Base-by-base conservation (phyloP, 108 stramenopile species). In the Cyclostephanos invisitatus region DNA sequence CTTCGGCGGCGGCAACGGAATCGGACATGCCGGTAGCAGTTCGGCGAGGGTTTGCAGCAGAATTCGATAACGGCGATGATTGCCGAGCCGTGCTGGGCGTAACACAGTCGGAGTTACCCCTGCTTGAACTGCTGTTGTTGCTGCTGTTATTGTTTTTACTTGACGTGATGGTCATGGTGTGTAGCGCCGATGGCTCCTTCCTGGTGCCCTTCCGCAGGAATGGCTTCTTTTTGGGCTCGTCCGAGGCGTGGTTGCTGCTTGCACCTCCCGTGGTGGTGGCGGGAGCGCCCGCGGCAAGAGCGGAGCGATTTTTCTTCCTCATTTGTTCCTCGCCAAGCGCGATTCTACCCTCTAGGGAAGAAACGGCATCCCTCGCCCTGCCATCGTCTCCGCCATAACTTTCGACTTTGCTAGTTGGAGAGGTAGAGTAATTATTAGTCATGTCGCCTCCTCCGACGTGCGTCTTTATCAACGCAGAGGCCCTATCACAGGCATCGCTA, bases 131-230 rank as follows among this genome's bases (percentile, higher is more conserved):
- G 70, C 1, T 62, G 32, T 17, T 27, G 29, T 27, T 42, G 18
- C 0, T 57, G 6, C 38, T 22, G 29, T 11, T 51, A 0, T 18
- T 40, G n/a, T 32, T 21, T 5, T 21, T 56, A 12, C 25, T 25
- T 12, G 46, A 36, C n/a, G 27, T 20, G 21, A 24, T 21, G n/a
- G 15, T 62, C 28, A 59, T 27, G 17, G 62, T 67, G 32, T 82
- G 81, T 27, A 82, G 40, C 11, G 81, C 53, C 49, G 81, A 82
- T 48, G 81, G 81, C 53, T 82, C 81, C 53, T 73, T 82, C 64
- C 81, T 40, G 7, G 76, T 62, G 20, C 81, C 81, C 65, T 73
- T 82, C 27, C 58, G 58, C 20, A 77, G 55, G 32, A 71, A 77
- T 2, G 62, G 42, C 36, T 60, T 72, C 44, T 72, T 72, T 9